Conservation (phyloP, 176 grass and related monocot genomes). For the Hyparrhenia diplandra region DNA sequence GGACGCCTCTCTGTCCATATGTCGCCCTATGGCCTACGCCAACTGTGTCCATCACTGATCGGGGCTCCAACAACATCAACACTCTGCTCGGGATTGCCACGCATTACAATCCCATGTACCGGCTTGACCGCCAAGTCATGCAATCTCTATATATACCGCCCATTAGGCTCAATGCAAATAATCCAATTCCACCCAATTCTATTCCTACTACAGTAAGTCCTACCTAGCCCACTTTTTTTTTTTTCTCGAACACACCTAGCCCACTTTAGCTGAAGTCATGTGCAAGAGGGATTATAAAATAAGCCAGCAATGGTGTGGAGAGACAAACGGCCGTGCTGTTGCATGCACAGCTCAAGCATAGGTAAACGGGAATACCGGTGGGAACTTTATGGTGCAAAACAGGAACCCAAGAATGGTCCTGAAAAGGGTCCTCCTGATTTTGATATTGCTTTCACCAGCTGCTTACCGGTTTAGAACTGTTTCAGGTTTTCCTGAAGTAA, state of each 20-base stretch:
- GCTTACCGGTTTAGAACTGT: not conserved
- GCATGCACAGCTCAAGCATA: not conserved
- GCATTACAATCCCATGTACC: not conserved
- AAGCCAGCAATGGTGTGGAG: not conserved
- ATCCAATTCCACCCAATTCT: not conserved
- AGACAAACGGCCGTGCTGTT: not conserved
- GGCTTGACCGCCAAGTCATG: not conserved
- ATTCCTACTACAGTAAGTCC: not conserved
- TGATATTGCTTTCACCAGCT: not conserved
- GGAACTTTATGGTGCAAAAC: not conserved
- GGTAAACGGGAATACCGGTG: not conserved
- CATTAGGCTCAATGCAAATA: not conserved
- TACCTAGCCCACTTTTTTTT: too few relatives aligned
- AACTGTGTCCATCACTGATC: not conserved
- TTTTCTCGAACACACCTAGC: too few relatives aligned
- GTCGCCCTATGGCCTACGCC: not conserved
- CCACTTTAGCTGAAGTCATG: not conserved
- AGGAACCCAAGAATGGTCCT: not conserved
- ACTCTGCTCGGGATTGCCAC: not conserved
- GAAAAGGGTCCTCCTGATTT: not conserved
- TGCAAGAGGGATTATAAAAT: not conserved
- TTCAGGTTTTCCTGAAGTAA: not conserved
- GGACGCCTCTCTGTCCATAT: not conserved
- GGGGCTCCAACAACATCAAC: not conserved
- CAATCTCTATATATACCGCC: not conserved